Conservation (phyloP, 2,329 filamentous ascomycete genomes). For the Epichloe bromicola region DNA sequence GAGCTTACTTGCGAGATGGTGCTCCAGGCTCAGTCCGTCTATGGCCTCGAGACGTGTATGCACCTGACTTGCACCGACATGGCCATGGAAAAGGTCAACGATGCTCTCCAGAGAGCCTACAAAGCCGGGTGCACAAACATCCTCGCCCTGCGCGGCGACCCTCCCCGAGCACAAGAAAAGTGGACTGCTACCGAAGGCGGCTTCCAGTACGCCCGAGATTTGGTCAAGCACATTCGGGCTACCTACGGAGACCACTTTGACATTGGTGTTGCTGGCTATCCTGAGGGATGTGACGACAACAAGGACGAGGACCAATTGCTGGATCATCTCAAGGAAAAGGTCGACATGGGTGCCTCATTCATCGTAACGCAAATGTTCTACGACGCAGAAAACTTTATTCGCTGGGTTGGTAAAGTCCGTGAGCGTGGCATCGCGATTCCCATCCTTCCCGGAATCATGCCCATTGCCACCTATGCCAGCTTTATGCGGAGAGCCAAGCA, state of each 20-base stretch:
- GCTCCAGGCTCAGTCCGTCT: slow-evolving; percentile 83
- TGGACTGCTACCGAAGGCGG: slow-evolving; percentile 81
- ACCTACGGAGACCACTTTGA: slow-evolving; percentile 70
- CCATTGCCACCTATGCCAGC: slow-evolving; percentile 84
- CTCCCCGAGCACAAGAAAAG: slow-evolving; percentile 82
- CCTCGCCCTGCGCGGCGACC: slow-evolving; percentile 82
- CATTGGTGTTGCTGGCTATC: slow-evolving; percentile 93
- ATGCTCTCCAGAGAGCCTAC: slow-evolving; percentile 77
- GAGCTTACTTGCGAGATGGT: slow-evolving; percentile 97
- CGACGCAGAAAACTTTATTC: slow-evolving; percentile 86
- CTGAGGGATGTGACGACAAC: slow-evolving; percentile 90
- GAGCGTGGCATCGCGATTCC: slow-evolving; percentile 72
- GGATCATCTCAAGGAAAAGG: slow-evolving; percentile 91
- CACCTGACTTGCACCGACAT: slow-evolving; percentile 98
- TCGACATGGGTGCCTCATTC: slow-evolving; percentile 85
- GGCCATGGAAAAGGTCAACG: slow-evolving; percentile 82
- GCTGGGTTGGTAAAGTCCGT: slow-evolving; percentile 79
- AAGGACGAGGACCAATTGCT: slow-evolving; percentile 73
- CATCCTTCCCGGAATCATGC: slow-evolving; percentile 78
- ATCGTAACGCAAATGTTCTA: slow-evolving; percentile 99
- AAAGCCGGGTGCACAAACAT: slow-evolving; percentile 97
- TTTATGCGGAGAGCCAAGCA: slow-evolving; percentile 85
- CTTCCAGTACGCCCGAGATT: slow-evolving; percentile 84
- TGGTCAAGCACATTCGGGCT: slow-evolving; percentile 71
- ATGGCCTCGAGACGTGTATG: slow-evolving; percentile 97